Evolutionary conservation across 257 asterid genomes (phyloP).

Genomic region (Capsicum chinense): DNA sequence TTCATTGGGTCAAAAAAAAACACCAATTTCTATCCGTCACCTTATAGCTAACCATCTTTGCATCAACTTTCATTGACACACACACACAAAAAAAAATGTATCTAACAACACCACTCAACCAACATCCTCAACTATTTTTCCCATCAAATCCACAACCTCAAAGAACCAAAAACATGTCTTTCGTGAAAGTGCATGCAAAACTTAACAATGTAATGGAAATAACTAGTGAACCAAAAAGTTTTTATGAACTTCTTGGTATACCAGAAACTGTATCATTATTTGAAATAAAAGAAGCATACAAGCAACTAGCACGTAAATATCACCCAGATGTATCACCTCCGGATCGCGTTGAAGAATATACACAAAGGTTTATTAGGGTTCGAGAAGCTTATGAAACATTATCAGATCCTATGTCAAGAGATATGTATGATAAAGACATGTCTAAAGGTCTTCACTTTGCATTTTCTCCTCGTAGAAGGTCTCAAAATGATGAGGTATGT

Average conservation of each 20-base stretch:
- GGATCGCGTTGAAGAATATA: constrained; percentile 72
- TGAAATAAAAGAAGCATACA: constrained; percentile 87
- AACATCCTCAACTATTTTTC: neutral
- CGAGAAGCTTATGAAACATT: constrained; percentile 90
- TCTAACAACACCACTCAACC: constrained; percentile 29
- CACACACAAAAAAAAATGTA: neutral
- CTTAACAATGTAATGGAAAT: constrained; percentile 22
- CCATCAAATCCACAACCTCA: constrained; percentile 27
- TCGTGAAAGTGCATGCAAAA: constrained; percentile 19
- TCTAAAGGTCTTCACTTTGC: constrained; percentile 59
- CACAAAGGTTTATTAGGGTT: constrained; percentile 67
- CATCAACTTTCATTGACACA: no score
- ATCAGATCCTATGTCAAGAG: constrained; percentile 72
- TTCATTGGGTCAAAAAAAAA: no score
- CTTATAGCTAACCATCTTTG: no score
- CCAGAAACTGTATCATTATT: constrained; percentile 54
- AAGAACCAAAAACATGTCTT: constrained; percentile 20
- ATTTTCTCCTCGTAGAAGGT: constrained; percentile 50
- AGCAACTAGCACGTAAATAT: constrained; percentile 80
- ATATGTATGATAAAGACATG: constrained; percentile 63
- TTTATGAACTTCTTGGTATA: constrained; percentile 83
- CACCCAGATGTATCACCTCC: constrained; percentile 98
- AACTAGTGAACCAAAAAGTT: constrained; percentile 32
- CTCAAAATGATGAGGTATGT: constrained; percentile 53
- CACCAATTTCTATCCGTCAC: no score